Percentiles rank a stretch among this genome's conserved stretches.
Conservation (phyloP, 306 rosid species). For the Ormosia semicastrata region DNA sequence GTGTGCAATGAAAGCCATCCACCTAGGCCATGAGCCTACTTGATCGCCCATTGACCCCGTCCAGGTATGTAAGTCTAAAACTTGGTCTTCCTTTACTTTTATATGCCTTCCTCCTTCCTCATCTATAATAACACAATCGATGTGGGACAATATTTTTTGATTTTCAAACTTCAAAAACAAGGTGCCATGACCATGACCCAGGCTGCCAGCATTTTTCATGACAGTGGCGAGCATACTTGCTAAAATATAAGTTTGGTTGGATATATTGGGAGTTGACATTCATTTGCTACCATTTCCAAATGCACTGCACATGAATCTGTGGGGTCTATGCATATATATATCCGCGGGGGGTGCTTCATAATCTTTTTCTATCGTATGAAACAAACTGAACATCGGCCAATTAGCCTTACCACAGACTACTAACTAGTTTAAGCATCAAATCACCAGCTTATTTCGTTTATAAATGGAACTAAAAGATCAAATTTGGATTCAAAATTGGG, state of each 20-base stretch:
- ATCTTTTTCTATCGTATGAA: too few species aligned
- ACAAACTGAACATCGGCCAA: too few species aligned
- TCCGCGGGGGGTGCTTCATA: too few species aligned
- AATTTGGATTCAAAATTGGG: not conserved
- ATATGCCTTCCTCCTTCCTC: not conserved
- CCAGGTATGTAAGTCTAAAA: not conserved
- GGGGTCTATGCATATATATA: too few species aligned
- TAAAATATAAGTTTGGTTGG: too few species aligned
- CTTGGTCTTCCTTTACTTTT: not conserved
- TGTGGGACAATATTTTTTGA: constrained; percentile 24
- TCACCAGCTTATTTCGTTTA: not conserved
- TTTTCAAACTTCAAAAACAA: not conserved
- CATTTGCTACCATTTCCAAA: too few species aligned
- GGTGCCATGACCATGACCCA: too few species aligned
- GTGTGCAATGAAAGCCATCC: constrained; percentile 50
- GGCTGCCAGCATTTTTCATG: too few species aligned
- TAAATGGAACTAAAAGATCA: not conserved
- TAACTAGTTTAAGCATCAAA: not conserved
- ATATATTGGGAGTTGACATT: too few species aligned
- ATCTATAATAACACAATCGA: not conserved
- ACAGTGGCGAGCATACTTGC: too few species aligned
- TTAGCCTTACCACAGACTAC: not conserved
- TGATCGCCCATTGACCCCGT: constrained; percentile 55
- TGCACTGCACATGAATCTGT: too few species aligned
- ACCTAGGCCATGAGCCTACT: constrained; percentile 50